phyloP scores from a whole-genome alignment of 805 yeast species.

The Yamadazyma tumulicola region DNA sequence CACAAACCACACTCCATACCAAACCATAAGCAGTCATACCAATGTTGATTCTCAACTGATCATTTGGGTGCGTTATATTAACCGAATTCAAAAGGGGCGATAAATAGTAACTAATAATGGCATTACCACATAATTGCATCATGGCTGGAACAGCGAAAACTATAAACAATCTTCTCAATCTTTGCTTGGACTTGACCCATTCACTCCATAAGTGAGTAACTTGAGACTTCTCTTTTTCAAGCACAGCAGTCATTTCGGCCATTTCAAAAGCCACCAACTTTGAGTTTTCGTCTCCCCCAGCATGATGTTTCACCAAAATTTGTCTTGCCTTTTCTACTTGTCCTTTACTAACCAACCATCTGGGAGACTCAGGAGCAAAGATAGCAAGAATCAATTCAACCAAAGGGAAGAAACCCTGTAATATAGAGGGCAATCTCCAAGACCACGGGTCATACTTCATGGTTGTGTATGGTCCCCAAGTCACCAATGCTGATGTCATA shows the following conservation, averaged over 20 bases:
- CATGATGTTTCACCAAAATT: background rate
- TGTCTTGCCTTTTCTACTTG: slow-evolving; percentile 25
- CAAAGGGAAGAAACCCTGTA: slow-evolving; percentile 47
- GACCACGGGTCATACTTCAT: slow-evolving; percentile 14
- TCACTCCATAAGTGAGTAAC: slow-evolving; percentile 3
- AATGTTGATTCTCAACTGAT: slow-evolving; percentile 48
- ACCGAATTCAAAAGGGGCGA: slow-evolving; percentile 46
- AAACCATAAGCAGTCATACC: slow-evolving; percentile 15
- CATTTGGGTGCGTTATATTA: slow-evolving; percentile 43
- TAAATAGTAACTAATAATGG: slow-evolving; percentile 48
- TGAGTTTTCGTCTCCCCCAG: slow-evolving; percentile 1
- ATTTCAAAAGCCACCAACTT: slow-evolving; percentile 11
- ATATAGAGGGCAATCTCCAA: slow-evolving; percentile 54
- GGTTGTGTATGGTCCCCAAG: slow-evolving; percentile 5
- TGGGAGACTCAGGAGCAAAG: slow-evolving; percentile 47
- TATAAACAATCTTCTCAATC: slow-evolving; percentile 11
- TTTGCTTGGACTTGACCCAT: slow-evolving; percentile 8
- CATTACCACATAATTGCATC: slow-evolving; percentile 41
- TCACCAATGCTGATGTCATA: slow-evolving; percentile 42
- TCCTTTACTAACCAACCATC: slow-evolving; percentile 38
- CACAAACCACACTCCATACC: slow-evolving; percentile 1
- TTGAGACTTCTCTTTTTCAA: slow-evolving; percentile 33
- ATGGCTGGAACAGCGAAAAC: slow-evolving; percentile 7
- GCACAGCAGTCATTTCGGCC: slow-evolving; percentile 8
- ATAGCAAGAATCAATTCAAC: slow-evolving; percentile 35